Evolutionary conservation across 306 rosid species (phyloP), one percentile per base, ranked within the genome.

Genomic region (Arachis hypogaea): DNA sequence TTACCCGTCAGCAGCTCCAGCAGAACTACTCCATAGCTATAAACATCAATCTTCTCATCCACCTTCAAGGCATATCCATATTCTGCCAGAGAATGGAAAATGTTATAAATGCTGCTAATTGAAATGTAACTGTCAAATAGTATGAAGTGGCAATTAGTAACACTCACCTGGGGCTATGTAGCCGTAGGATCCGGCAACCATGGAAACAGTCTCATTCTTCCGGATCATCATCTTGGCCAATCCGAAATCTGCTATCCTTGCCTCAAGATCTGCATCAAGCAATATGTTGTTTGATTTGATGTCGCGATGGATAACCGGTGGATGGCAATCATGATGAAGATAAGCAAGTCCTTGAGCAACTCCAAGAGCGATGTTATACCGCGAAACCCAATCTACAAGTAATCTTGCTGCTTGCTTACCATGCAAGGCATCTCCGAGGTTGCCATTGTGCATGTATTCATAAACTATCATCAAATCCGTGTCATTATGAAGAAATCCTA

Each of bases 131-230:
- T 63, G 46, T 28, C 59, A 69, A 64, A n/a, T 40, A 45, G 69
- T 47, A 80, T 22, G 70, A 63, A 30, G 40, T 42, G 33, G 38
- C 52, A 73, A 50, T 57, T 9, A 7, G 60, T 52, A 63, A 84
- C 93, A 22, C 38, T 89, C 70, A 89, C 97, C 99, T 3, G 97
- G 99, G 69, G 97, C 99, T 66, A 94, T 92, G 88, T 94, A 94
- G 71, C 99, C 99, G 12, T 94, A 94, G 28, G 99, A 94, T 52
- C 99, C 96, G 47, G 92, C 99, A 78, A 94, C 90, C 92, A 88
- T 88, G 69, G 99, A 92, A 64, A 94, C 89, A 0, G 99, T 94
- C 77, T 94, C 97, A 47, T 94, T 94, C 83, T 90, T 94, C 54
- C 83, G 71, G 74, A 82, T 77, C 97, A 94, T 92, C 95, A 85